A percentile compares a stretch with the other conserved stretches of the same genome.
Conservation (phyloP, 129 eudicot species). For the Deinandra increscens region DNA sequence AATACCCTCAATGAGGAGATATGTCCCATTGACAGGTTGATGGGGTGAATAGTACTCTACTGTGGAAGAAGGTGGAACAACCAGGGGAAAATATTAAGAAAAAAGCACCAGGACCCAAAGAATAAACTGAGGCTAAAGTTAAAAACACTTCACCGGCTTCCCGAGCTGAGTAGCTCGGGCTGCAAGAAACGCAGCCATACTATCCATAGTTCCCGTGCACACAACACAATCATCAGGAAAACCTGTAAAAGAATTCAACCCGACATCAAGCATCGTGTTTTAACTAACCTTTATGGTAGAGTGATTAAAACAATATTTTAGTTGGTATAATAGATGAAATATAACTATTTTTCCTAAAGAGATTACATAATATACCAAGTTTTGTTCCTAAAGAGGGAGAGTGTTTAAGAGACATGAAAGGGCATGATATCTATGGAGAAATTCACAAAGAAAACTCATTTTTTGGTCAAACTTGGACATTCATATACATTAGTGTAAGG, state of each 20-base stretch:
- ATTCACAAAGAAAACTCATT: conserved; percentile 2
- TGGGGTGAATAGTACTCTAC: no score
- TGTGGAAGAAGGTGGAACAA: no score
- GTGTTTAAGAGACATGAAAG: no score
- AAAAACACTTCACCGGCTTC: no score
- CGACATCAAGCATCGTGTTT: neutral
- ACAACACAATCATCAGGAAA: conserved; percentile 76
- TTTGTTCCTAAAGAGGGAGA: conserved; percentile 52
- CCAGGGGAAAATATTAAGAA: no score
- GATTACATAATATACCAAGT: conserved; percentile 42
- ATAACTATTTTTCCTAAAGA: neutral
- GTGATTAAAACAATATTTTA: neutral
- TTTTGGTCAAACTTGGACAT: conserved; percentile 5
- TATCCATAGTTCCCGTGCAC: no score
- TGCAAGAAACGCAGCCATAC: no score
- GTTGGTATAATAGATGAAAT: neutral
- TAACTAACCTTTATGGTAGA: neutral
- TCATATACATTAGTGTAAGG: neutral
- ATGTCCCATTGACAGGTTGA: no score
- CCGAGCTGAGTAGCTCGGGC: no score
- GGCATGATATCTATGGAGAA: conserved; percentile 3
- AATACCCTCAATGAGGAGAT: no score
- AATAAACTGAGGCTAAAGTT: no score
- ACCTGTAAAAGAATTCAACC: conserved; percentile 45
- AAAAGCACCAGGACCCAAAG: no score